These are phyloP conservation scores for Annulohypoxylon bovei DNA, from an alignment of 495 filamentous ascomycete species.

Conservation along the genomic window DNA sequence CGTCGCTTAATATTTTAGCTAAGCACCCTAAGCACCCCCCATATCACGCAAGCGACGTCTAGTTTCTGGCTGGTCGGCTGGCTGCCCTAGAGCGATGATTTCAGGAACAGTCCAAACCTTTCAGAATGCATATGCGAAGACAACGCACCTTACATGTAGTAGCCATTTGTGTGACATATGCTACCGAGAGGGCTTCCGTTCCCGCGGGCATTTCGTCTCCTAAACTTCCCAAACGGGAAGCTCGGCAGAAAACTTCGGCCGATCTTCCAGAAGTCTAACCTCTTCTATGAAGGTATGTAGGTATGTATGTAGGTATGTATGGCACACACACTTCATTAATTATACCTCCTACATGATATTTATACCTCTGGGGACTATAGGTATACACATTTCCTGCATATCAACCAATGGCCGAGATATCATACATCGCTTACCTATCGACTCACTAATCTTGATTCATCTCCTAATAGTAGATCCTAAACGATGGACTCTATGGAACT, in stretches of 20 bases:
- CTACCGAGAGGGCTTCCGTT: constrained; percentile 37
- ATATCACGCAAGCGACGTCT: background rate
- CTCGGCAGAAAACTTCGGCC: constrained; percentile 42
- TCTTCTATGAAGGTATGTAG: background rate
- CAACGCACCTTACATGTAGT: constrained; percentile 31
- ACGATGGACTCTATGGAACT: background rate
- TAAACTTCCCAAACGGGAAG: constrained; percentile 37
- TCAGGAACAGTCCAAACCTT: constrained; percentile 21
- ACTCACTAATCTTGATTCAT: constrained; percentile 13
- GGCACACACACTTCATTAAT: constrained; percentile 10
- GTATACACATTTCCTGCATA: background rate
- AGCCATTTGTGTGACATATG: constrained; percentile 23
- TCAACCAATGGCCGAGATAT: background rate
- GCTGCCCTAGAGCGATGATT: constrained; percentile 17
- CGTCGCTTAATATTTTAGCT: constrained; percentile 15
- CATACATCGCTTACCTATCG: constrained; percentile 4
- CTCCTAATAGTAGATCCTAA: background rate
- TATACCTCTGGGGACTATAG: background rate
- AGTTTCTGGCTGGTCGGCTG: constrained; percentile 21
- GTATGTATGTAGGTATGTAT: background rate
- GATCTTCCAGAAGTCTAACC: constrained; percentile 35
- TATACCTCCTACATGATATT: constrained; percentile 3
- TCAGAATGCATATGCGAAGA: constrained; percentile 37
- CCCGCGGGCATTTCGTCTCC: constrained; percentile 23
- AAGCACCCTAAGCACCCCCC: background rate